Evolutionary conservation across 352 stramenopile species (phyloP), one percentile per base, ranked within the genome.

Genomic region (Phytopythium aichiense): DNA sequence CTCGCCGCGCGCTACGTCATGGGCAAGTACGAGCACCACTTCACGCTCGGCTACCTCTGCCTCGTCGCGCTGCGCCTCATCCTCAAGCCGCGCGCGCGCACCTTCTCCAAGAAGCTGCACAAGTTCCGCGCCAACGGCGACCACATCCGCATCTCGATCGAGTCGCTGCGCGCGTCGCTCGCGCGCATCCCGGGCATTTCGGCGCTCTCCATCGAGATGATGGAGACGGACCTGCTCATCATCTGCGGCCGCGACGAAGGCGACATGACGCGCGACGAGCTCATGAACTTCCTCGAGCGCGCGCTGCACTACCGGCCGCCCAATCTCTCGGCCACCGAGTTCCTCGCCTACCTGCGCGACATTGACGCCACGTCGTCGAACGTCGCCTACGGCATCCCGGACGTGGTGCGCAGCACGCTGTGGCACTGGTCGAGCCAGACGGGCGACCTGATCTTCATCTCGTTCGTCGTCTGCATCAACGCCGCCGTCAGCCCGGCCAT

Each of bases 91-190:
- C 75, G 84, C 37, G 84, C 87, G 16, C 71, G 87, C 18, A 91
- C 74, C 1, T 95, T 95, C 60, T 93, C 83, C 53, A 95, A 94
- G 69, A 95, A 95, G 42, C 64, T 95, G 48, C 87, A 95, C 81
- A 93, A 93, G 62, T 93, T 93, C 65, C 81, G 84, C 50, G 77
- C 85, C 22, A 91, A 94, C 48, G 83, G 81, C 38, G 87, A 95
- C 73, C 81, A 91, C 63, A 91, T 95, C 60, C 84, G 83, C 57
- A 83, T 95, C 45, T 92, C 81, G 33, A 95, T 95, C 64, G 83
- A 91, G 66, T 94, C 84, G 52, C 68, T 95, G 15, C 78, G 85
- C 11, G 76, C 81, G 15, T 94, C 87, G 38, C 67, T 95, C 1
- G 77, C 82, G 13, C 84, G 87, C 20, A 94, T 95, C 58, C 87